Percentiles rank a stretch among this genome's conserved stretches.
These are phyloP conservation scores for Dendrocalamus sinicus DNA, from an alignment of 176 grass and related monocot species.

Conservation along the genomic window DNA sequence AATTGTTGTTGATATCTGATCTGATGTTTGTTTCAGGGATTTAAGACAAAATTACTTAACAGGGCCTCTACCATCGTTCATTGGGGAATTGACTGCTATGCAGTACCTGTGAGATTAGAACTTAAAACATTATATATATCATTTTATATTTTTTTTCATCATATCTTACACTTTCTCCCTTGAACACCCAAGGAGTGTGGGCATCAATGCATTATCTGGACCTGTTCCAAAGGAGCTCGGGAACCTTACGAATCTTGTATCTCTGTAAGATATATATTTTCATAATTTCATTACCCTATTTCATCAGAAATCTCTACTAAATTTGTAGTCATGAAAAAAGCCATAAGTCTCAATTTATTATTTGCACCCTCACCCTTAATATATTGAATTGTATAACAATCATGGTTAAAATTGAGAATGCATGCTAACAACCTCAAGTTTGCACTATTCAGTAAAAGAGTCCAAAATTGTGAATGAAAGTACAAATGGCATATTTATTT, in stretches of 20 bases:
- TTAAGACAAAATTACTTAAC: slow-evolving; percentile 69
- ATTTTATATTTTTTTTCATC: background rate
- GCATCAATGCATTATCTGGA: slow-evolving; percentile 82
- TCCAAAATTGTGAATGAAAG: background rate
- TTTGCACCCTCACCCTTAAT: background rate
- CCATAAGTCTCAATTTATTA: background rate
- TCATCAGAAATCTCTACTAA: background rate
- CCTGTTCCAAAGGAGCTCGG: slow-evolving; percentile 82
- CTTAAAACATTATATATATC: background rate
- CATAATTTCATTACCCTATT: background rate
- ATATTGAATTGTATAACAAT: background rate
- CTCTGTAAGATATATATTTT: slow-evolving; percentile 53
- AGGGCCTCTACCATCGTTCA: slow-evolving; percentile 68
- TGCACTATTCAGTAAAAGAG: background rate
- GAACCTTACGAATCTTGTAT: slow-evolving; percentile 57
- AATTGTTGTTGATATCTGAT: background rate
- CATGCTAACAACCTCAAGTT: background rate
- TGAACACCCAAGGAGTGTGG: slow-evolving; percentile 57
- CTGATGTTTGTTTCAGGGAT: slow-evolving; percentile 56
- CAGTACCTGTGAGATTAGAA: slow-evolving; percentile 60
- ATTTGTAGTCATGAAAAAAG: background rate
- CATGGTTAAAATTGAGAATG: background rate
- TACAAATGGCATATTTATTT: background rate
- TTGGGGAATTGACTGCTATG: slow-evolving; percentile 69
- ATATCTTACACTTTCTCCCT: background rate